Conservation (phyloP, 2,329 filamentous ascomycete genomes). For the Blastomyces gilchristii region DNA sequence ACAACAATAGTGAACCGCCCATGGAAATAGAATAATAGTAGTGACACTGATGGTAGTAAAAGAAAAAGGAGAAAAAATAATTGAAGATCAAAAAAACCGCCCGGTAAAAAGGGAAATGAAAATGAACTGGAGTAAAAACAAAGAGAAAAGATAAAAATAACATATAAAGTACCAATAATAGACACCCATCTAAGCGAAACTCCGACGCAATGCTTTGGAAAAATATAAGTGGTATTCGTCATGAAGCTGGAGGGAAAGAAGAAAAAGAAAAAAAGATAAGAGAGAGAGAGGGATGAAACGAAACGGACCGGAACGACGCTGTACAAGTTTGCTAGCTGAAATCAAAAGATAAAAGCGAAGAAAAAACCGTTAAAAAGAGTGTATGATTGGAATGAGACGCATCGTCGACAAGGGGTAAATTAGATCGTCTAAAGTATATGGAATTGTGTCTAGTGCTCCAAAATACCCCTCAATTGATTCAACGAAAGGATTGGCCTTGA, state of each 20-base stretch:
- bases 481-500: neutral
- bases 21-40: too few relatives aligned
- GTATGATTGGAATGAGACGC: neutral
- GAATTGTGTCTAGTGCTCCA: too few relatives aligned
- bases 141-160: neutral
- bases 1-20: too few relatives aligned
- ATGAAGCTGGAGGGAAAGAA: neutral
- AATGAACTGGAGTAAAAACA: neutral
- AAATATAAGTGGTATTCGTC: neutral
- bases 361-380: neutral
- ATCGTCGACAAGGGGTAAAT: neutral
- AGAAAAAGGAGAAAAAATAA: too few relatives aligned
- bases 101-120: neutral
- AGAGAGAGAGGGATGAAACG: too few relatives aligned
- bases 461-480: neutral
- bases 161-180: neutral
- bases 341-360: neutral
- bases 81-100: too few relatives aligned
- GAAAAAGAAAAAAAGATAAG: neutral
- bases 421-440: neutral
- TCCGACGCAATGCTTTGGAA: conserved; percentile 1
- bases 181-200: conserved; percentile 1
- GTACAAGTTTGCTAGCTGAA: neutral
- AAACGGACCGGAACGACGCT: neutral
- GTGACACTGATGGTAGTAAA: too few relatives aligned